These are phyloP conservation scores for Podosphaera fusca DNA, from an alignment of 2,329 filamentous ascomycete species.

Conservation along the genomic window DNA sequence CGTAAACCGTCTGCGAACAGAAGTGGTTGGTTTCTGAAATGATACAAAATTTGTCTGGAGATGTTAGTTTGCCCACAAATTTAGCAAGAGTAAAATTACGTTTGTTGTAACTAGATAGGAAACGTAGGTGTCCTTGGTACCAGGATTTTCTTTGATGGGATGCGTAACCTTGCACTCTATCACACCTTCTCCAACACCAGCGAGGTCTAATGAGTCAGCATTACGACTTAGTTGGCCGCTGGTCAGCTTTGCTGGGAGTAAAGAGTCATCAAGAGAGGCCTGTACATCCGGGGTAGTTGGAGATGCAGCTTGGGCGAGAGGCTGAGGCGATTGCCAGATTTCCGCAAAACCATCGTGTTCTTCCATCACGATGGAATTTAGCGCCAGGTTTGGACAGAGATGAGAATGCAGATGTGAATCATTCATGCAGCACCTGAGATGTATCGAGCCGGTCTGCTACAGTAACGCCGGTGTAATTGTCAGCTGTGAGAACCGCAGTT, in stretches of 20 bases:
- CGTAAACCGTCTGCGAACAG: slow-evolving; percentile 76
- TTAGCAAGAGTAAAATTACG: slow-evolving; percentile 25
- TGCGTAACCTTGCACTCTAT: slow-evolving; percentile 66
- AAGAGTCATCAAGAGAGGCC: background rate
- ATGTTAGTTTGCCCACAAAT: background rate
- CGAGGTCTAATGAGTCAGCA: slow-evolving; percentile 25
- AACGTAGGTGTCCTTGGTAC: slow-evolving; percentile 88
- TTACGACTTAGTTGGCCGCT: slow-evolving; percentile 14
- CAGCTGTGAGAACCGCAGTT: too few relatives aligned
- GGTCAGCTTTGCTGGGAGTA: slow-evolving; percentile 1
- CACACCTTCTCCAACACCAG: slow-evolving; percentile 44
- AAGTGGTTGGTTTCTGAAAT: slow-evolving; percentile 62
- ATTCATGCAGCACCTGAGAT: too few relatives aligned
- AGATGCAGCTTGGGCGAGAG: background rate
- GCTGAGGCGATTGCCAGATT: slow-evolving; percentile 34
- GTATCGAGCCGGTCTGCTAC: too few relatives aligned
- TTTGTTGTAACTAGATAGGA: slow-evolving; percentile 86
- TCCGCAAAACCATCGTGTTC: slow-evolving; percentile 51
- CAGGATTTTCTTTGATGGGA: slow-evolving; percentile 86
- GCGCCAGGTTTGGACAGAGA: slow-evolving; percentile 9
- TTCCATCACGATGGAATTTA: slow-evolving; percentile 11
- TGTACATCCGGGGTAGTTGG: background rate
- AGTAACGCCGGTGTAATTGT: too few relatives aligned
- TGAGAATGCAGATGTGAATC: background rate
- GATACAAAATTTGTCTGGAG: slow-evolving; percentile 73